Base-by-base conservation (phyloP, 768 basidiomycete species). In the Sarcomyxa edulis region DNA sequence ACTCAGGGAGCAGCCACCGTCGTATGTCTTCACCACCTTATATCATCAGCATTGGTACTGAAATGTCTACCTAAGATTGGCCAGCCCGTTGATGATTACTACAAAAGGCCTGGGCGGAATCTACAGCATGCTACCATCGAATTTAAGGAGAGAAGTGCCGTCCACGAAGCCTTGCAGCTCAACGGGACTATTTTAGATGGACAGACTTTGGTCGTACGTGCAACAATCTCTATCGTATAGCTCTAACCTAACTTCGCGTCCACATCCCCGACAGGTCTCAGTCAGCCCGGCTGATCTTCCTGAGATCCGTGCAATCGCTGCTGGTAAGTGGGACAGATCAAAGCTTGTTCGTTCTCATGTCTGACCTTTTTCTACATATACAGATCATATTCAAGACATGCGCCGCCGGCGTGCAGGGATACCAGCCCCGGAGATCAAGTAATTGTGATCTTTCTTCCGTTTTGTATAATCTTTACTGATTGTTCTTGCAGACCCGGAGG, bases 111-210 rank as follows among this genome's bases (percentile, higher is more conserved):
- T 15, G 18, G 46, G 15, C 53, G 59, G 7, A 67, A 71, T 44
- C 60, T 62, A 12, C 68, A 66, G 45, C 82, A 81, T 45, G 81
- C 75, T 15, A 65, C 66, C 5, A 46, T 82, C 5, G 54, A 65
- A 14, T 81, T 79, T 45, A 48, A 34, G 0, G 54, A 64, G 12
- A 45, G 58, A 21, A 32, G 37, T 5, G 65, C 65, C 24, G 69
- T 66, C 2, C 46, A 42, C 16, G 59, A 48, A 31, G 81, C 80
- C 9, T 51, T 78, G 35, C 40, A 45, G 8, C 48, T 71, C 18
- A 58, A 66, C 37, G 68, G 66, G 0, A 50, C 43, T 6, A 23
- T 31, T 5, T 51, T 81, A 21, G 50, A 57, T 6, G 71, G 64
- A 7, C 55, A 51, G 35, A 37, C 53, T 31, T 51, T 78, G 12